phyloP scores from a whole-genome alignment of 257 asterid genomes.

The Solanum neorickii region DNA sequence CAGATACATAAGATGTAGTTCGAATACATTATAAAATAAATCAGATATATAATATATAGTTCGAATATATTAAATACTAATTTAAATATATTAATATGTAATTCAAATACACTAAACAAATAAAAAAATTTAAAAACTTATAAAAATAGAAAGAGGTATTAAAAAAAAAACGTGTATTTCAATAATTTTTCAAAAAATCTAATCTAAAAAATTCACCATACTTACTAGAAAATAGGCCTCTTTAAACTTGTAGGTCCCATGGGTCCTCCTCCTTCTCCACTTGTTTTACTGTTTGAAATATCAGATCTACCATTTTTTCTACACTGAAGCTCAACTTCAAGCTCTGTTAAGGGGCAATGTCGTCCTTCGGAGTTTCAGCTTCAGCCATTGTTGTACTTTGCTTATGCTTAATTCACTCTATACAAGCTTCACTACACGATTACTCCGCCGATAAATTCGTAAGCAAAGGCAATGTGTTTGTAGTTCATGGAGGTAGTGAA shows the following conservation, averaged over 20 bases:
- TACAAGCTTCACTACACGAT: slow-evolving; percentile 70
- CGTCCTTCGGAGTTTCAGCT: neutral
- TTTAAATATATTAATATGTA: no score
- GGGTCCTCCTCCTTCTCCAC: neutral
- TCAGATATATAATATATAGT: rapidly evolving
- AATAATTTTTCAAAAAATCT: no score
- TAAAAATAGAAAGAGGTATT: no score
- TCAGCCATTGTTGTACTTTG: neutral
- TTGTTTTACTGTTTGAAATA: neutral
- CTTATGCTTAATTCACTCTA: slow-evolving; percentile 8
- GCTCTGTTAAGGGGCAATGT: neutral
- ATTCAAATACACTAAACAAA: no score
- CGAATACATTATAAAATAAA: no score
- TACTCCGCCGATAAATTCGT: slow-evolving; percentile 46
- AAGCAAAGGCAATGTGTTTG: slow-evolving; percentile 73
- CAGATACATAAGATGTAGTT: no score
- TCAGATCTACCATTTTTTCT: neutral
- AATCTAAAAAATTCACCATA: no score
- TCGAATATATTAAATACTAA: no score
- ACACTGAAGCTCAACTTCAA: neutral
- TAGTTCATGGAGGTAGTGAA: slow-evolving; percentile 90
- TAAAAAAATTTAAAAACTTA: no score
- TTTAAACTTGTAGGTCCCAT: neutral
- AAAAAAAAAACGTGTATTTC: no score
- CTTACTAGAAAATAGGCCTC: neutral